phyloP scores from a whole-genome alignment of 78 protist genomes.

The Dictyostelium firmibasis region DNA sequence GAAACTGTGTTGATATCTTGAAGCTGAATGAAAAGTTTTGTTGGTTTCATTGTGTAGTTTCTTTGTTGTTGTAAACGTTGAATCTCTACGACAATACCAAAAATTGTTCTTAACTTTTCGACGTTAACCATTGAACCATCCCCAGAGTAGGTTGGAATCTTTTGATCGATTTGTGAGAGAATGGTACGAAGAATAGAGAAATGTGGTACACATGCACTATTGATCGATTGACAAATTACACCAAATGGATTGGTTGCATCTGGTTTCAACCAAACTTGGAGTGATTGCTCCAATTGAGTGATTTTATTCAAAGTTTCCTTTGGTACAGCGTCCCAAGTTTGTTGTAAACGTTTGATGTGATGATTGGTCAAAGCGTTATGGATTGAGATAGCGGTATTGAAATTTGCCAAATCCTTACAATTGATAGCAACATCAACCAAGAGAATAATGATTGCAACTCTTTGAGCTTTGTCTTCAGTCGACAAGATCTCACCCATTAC shows the following conservation, averaged over 20 bases:
- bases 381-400: slow-evolving; percentile 29
- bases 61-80: slow-evolving; percentile 63
- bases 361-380: slow-evolving; percentile 40
- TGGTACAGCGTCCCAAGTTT: slow-evolving; percentile 62
- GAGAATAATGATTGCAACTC: slow-evolving; percentile 28
- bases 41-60: slow-evolving; percentile 36
- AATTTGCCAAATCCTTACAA: slow-evolving; percentile 56
- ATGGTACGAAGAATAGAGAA: slow-evolving; percentile 15
- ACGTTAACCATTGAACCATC: slow-evolving; percentile 32
- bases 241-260: not conserved
- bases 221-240: slow-evolving; percentile 1
- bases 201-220: slow-evolving; percentile 65
- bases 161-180: slow-evolving; percentile 26
- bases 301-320: slow-evolving; percentile 47
- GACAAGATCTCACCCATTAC: slow-evolving; percentile 67
- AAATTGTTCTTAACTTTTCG: slow-evolving; percentile 44
- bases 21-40: slow-evolving; percentile 51
- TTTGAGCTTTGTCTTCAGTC: slow-evolving; percentile 55
- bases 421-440: slow-evolving; percentile 57
- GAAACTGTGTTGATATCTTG: slow-evolving; percentile 29
- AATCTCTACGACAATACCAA: slow-evolving; percentile 33
- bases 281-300: not conserved
- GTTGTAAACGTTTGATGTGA: slow-evolving; percentile 52
- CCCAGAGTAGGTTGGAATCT: slow-evolving; percentile 30
- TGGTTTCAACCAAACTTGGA: slow-evolving; percentile 28